Evolutionary conservation across 1,139 yeast genomes (phyloP).

Genomic region (Nadsonia starkeyi-henricii): DNA sequence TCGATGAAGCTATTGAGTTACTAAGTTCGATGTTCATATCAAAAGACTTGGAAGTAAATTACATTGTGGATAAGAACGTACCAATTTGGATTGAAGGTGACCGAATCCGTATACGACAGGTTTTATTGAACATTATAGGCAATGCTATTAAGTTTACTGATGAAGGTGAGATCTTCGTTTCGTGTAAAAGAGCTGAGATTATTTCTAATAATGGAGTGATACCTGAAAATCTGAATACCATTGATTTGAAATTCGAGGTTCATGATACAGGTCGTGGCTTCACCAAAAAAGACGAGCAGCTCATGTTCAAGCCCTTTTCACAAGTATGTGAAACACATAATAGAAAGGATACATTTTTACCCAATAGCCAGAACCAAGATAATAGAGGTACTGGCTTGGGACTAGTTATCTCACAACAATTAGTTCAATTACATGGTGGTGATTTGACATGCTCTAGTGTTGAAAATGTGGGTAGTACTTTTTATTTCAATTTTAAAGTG

Average conservation of each 20-base stretch:
- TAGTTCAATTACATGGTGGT: slow-evolving; percentile 78
- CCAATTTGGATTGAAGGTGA: slow-evolving; percentile 80
- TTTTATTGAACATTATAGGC: slow-evolving; percentile 77
- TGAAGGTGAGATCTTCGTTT: slow-evolving; percentile 44
- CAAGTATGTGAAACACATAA: slow-evolving; percentile 48
- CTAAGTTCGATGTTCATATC: slow-evolving; percentile 70
- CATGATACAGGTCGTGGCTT: slow-evolving; percentile 89
- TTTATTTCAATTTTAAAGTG: slow-evolving; percentile 26
- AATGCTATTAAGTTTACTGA: slow-evolving; percentile 78
- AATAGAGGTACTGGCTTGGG: slow-evolving; percentile 81
- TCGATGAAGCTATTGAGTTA: slow-evolving; percentile 68
- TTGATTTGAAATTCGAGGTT: slow-evolving; percentile 57
- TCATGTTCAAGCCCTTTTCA: slow-evolving; percentile 84
- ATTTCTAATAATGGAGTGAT: neutral
- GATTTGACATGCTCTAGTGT: slow-evolving; percentile 55
- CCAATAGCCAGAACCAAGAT: slow-evolving; percentile 7
- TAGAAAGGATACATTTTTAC: slow-evolving; percentile 1
- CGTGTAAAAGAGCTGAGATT: slow-evolving; percentile 15
- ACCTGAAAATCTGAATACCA: slow-evolving; percentile 9
- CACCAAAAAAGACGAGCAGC: slow-evolving; percentile 34
- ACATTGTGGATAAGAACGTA: slow-evolving; percentile 61
- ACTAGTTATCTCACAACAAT: slow-evolving; percentile 69
- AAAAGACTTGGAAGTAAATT: slow-evolving; percentile 59
- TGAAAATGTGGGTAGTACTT: slow-evolving; percentile 69
- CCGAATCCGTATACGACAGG: slow-evolving; percentile 74